Evolutionary conservation across 371 early-diverging fungal genomes (phyloP).

Genomic region (Rhizomucor miehei): DNA sequence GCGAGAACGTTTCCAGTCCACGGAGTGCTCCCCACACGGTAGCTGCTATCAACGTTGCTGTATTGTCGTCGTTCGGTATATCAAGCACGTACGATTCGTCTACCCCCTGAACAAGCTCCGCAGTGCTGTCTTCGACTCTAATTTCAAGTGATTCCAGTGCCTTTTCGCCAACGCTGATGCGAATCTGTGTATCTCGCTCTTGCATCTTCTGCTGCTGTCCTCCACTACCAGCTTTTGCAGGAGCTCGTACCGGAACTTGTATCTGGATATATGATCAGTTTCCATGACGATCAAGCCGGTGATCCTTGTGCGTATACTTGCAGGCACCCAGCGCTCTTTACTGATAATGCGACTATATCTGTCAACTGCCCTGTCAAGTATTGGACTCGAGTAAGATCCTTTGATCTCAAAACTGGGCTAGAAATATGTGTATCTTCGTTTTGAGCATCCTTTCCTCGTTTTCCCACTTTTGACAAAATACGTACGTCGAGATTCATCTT

Average conservation of each 20-base stretch:
- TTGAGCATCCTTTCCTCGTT: background rate
- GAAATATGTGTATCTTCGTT: background rate
- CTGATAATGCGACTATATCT: slow-evolving; percentile 33
- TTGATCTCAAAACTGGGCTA: slow-evolving; percentile 23
- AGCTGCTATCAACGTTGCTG: slow-evolving; percentile 52
- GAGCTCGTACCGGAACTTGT: slow-evolving; percentile 14
- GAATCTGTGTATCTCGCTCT: slow-evolving; percentile 4
- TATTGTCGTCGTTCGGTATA: slow-evolving; percentile 35
- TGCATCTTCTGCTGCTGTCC: background rate
- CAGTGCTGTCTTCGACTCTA: slow-evolving; percentile 24
- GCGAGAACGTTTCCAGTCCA: slow-evolving; percentile 74
- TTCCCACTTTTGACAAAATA: background rate
- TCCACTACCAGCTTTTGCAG: too few relatives aligned
- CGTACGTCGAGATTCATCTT: slow-evolving; percentile 25
- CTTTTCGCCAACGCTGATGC: background rate
- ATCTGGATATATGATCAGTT: slow-evolving; percentile 16
- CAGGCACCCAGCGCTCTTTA: slow-evolving; percentile 40
- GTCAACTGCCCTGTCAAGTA: slow-evolving; percentile 27
- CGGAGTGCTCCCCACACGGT: slow-evolving; percentile 78
- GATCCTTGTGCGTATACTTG: slow-evolving; percentile 7
- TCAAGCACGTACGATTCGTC: slow-evolving; percentile 67
- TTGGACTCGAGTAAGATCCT: slow-evolving; percentile 16
- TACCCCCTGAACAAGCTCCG: slow-evolving; percentile 43
- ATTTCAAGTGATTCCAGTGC: slow-evolving; percentile 27
- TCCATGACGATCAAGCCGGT: background rate